A percentile compares a stretch with the other conserved stretches of the same genome.
These are phyloP conservation scores for Suillus decipiens DNA, from an alignment of 768 basidiomycete species.

Conservation along the genomic window DNA sequence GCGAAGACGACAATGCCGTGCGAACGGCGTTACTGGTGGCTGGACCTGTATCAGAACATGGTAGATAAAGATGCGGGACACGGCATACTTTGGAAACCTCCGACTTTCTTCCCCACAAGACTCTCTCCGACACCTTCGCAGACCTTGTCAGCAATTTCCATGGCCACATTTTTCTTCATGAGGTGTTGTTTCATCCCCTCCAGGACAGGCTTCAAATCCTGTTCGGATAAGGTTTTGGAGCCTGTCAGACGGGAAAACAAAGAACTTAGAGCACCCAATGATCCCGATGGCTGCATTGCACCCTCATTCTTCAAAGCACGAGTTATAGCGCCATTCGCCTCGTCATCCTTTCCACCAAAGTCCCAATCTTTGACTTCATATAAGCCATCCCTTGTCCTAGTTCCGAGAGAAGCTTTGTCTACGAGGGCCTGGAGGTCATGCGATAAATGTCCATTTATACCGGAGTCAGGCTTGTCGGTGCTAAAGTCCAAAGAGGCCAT, in stretches of 20 bases:
- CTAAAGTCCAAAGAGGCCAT: slow-evolving; percentile 95
- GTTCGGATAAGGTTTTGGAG: slow-evolving; percentile 76
- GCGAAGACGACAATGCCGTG: slow-evolving; percentile 75
- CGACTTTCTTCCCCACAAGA: slow-evolving; percentile 88
- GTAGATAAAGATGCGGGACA: slow-evolving; percentile 3
- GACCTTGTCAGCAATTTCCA: slow-evolving; percentile 91
- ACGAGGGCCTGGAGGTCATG: slow-evolving; percentile 64
- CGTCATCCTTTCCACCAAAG: slow-evolving; percentile 48
- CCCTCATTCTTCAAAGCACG: slow-evolving; percentile 53
- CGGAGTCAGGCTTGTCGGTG: slow-evolving; percentile 48
- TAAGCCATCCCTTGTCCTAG: slow-evolving; percentile 67
- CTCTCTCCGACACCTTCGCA: slow-evolving; percentile 92
- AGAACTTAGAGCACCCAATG: slow-evolving; percentile 68
- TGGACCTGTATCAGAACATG: slow-evolving; percentile 33
- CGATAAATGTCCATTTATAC: slow-evolving; percentile 31
- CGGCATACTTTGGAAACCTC: slow-evolving; percentile 81
- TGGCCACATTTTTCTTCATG: slow-evolving; percentile 98
- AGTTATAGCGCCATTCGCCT: slow-evolving; percentile 44
- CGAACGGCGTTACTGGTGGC: slow-evolving; percentile 86
- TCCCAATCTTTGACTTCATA: slow-evolving; percentile 89
- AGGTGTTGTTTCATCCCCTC: slow-evolving; percentile 97
- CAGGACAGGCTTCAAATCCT: slow-evolving; percentile 84
- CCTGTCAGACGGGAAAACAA: slow-evolving; percentile 87
- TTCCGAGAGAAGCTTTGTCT: slow-evolving; percentile 75
- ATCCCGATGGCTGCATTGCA: slow-evolving; percentile 39